Percentiles rank a stretch among this genome's conserved stretches.
These are phyloP conservation scores for Asparagopsis taxiformis DNA, from an alignment of 31 red algal genomes.

Conservation along the genomic window DNA sequence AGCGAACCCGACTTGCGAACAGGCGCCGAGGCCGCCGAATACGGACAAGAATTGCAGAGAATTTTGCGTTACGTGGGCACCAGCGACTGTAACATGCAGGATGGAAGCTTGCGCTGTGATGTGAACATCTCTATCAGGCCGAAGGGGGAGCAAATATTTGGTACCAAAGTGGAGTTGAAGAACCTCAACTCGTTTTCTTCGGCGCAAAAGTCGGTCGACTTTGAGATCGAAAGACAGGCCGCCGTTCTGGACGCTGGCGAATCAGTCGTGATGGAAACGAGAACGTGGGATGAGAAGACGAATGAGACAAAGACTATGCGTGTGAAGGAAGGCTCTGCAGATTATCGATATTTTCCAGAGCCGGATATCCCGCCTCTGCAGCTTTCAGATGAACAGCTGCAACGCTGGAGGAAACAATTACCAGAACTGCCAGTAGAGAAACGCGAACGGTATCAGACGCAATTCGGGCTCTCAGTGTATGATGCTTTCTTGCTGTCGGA, in stretches of 20 bases:
- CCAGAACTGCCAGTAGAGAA: slow-evolving; percentile 91
- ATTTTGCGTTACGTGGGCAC: slow-evolving; percentile 78
- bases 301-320: slow-evolving; percentile 81
- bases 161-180: slow-evolving; percentile 94
- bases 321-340: slow-evolving; percentile 89
- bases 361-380: slow-evolving; percentile 91
- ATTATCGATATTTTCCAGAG: slow-evolving; percentile 99
- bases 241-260: slow-evolving; percentile 59
- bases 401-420: slow-evolving; percentile 46
- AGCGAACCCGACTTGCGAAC: slow-evolving; percentile 82
- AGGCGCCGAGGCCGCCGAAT: slow-evolving; percentile 85
- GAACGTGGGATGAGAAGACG: slow-evolving; percentile 89
- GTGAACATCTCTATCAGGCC: slow-evolving; percentile 51
- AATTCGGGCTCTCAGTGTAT: slow-evolving; percentile 73
- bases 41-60: slow-evolving; percentile 86
- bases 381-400: slow-evolving; percentile 39
- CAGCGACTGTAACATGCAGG: slow-evolving; percentile 95
- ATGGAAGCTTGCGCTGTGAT: slow-evolving; percentile 89
- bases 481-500: slow-evolving; percentile 80
- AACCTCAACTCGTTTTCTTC: slow-evolving; percentile 94
- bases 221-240: slow-evolving; percentile 90
- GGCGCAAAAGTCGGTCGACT: slow-evolving; percentile 81
- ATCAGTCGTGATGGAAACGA: slow-evolving; percentile 60
- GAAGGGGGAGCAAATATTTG: slow-evolving; percentile 37
- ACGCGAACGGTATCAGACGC: slow-evolving; percentile 63